Conservation (phyloP, 2,329 filamentous ascomycete species). For the Clarireedia monteithiana region DNA sequence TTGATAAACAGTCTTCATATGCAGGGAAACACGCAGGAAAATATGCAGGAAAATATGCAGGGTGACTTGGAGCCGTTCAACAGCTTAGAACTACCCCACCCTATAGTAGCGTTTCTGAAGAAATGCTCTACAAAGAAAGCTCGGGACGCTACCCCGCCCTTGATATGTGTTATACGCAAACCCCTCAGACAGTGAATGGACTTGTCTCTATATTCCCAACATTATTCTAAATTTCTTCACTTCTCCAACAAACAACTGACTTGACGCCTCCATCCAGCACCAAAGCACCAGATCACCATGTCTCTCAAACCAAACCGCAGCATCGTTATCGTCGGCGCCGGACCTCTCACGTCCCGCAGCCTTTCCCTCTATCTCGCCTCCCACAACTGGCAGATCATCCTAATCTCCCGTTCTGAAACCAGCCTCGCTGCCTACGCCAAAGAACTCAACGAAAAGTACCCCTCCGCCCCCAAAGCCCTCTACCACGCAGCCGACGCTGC, state of each 20-base stretch:
- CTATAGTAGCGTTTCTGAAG: too few species aligned
- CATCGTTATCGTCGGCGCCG: conserved; percentile 2
- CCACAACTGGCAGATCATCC: conserved; percentile 3
- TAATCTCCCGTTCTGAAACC: not conserved
- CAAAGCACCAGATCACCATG: not conserved
- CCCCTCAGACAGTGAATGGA: too few species aligned
- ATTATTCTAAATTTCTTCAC: not conserved
- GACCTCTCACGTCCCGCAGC: conserved; percentile 6
- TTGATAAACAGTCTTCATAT: too few species aligned
- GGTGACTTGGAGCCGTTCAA: too few species aligned
- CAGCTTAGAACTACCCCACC: too few species aligned
- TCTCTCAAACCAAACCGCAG: not conserved
- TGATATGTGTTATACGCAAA: too few species aligned
- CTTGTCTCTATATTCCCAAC: not conserved
- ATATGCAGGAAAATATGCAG: too few species aligned
- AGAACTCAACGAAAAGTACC: not conserved
- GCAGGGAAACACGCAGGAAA: too few species aligned
- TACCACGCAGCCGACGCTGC: not conserved
- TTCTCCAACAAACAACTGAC: not conserved
- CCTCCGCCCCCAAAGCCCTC: not conserved
- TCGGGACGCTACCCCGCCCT: too few species aligned
- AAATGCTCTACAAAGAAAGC: too few species aligned
- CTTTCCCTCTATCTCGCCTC: conserved; percentile 7
- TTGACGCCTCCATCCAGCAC: too few species aligned
- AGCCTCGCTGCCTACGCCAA: not conserved